Evolutionary conservation across 73 alveolate species (phyloP).

Genomic region (Paramecium sexaurelia): DNA sequence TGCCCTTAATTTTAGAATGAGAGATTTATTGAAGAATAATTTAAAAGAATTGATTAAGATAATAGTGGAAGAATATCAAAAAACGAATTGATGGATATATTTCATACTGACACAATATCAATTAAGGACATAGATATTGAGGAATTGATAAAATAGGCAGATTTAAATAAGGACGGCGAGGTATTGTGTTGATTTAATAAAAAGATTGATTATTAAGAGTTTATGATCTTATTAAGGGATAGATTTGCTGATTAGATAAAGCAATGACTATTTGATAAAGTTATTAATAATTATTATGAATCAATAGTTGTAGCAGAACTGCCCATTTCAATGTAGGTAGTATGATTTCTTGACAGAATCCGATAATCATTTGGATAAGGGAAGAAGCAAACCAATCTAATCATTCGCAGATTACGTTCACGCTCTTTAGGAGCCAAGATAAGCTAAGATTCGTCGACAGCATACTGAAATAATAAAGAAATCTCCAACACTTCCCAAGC

Average conservation of each 20-base stretch:
- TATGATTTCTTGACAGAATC: not conserved
- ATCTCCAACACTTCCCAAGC: not conserved
- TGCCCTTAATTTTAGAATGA: conserved; percentile 39
- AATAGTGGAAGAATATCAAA: conserved; percentile 57
- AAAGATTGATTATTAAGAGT: conserved; percentile 53
- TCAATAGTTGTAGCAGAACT: not conserved
- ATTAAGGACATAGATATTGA: conserved; percentile 56
- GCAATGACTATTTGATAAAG: conserved; percentile 10
- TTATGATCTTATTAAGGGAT: conserved; percentile 16
- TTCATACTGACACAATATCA: conserved; percentile 47
- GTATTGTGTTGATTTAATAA: not conserved
- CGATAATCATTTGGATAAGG: not conserved
- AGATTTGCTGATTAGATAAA: conserved; percentile 8
- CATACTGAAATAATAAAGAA: not conserved
- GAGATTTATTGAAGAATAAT: conserved; percentile 62
- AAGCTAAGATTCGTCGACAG: not conserved
- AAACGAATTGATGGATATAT: conserved; percentile 56
- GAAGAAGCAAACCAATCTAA: not conserved
- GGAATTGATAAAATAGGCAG: conserved; percentile 63
- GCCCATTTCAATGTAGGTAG: not conserved
- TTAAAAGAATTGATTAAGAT: conserved; percentile 59
- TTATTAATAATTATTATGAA: not conserved
- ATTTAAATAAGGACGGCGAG: conserved; percentile 72
- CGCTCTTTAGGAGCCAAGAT: not conserved
- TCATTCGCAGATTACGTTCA: not conserved